Evolutionary conservation across 352 stramenopile genomes (phyloP).

Genomic region (Phytophthora boehmeriae): DNA sequence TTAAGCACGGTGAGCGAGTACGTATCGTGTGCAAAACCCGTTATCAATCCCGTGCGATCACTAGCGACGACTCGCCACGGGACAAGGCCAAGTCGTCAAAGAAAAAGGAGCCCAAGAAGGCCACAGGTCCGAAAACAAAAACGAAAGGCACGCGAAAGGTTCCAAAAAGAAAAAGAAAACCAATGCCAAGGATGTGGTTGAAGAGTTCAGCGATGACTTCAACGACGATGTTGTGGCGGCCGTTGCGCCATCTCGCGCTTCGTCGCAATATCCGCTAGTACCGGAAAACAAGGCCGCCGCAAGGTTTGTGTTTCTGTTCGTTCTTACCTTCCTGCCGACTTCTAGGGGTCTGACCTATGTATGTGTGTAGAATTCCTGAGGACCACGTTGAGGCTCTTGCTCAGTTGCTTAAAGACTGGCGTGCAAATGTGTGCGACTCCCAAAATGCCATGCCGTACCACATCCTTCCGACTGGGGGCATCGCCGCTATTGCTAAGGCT

Average conservation of each 20-base stretch:
- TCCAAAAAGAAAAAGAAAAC: slow-evolving; percentile 38
- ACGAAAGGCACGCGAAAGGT: slow-evolving; percentile 26
- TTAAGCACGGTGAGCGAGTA: slow-evolving; percentile 71
- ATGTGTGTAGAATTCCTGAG: slow-evolving; percentile 57
- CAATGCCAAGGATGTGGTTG: slow-evolving; percentile 42
- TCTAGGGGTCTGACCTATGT: background rate
- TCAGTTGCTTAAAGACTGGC: slow-evolving; percentile 88
- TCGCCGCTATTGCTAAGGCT: slow-evolving; percentile 80
- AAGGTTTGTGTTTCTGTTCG: slow-evolving; percentile 41
- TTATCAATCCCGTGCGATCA: slow-evolving; percentile 39
- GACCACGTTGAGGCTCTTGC: slow-evolving; percentile 73
- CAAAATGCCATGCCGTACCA: slow-evolving; percentile 90
- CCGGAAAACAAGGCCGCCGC: slow-evolving; percentile 46
- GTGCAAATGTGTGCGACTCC: slow-evolving; percentile 84
- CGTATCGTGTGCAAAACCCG: slow-evolving; percentile 84
- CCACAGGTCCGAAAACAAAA: slow-evolving; percentile 40
- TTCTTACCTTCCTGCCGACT: background rate
- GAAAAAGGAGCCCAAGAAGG: slow-evolving; percentile 47
- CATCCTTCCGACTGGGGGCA: slow-evolving; percentile 81
- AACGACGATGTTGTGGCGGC: slow-evolving; percentile 69
- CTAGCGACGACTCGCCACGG: slow-evolving; percentile 20
- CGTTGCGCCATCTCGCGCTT: slow-evolving; percentile 26
- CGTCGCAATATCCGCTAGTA: slow-evolving; percentile 59
- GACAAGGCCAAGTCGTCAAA: slow-evolving; percentile 26
- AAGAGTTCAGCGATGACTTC: slow-evolving; percentile 73